A percentile compares a stretch with the other conserved stretches of the same genome.
Evolutionary conservation across 2,329 filamentous ascomycete species (phyloP).

Genomic region (Neonectria faginata): DNA sequence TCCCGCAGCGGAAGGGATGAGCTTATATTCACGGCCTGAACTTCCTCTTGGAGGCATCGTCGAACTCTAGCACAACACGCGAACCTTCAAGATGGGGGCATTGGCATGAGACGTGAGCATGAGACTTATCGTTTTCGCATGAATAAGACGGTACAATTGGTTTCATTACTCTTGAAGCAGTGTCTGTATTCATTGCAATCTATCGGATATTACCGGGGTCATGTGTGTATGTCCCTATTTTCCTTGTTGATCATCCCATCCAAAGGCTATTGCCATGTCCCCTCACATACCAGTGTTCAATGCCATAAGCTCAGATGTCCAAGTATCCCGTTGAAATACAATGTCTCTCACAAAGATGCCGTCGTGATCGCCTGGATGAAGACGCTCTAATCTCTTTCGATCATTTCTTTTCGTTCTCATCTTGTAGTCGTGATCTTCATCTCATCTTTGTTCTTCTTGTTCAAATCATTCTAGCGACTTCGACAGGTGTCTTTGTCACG

Average conservation of each 20-base stretch:
- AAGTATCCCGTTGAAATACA: neutral
- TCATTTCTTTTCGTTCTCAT: neutral
- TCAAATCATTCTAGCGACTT: neutral
- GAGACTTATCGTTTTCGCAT: neutral
- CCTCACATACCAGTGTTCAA: neutral
- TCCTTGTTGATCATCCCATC: neutral
- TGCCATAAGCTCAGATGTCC: neutral
- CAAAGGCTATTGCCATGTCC: neutral
- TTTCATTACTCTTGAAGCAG: neutral
- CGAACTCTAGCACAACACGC: neutral
- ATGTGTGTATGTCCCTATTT: neutral
- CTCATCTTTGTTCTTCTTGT: neutral
- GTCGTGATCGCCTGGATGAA: neutral
- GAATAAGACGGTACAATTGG: too few species aligned
- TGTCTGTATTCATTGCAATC: constrained; percentile 1
- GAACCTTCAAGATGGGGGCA: too few species aligned
- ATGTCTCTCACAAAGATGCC: neutral
- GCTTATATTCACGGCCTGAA: neutral
- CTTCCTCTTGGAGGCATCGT: too few species aligned
- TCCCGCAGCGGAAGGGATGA: neutral
- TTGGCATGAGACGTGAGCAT: neutral
- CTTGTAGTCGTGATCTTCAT: constrained; percentile 5
- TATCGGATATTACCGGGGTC: neutral
- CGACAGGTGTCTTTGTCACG: constrained; percentile 8
- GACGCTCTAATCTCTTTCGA: neutral